Base-by-base conservation (phyloP, 169 alveolate genomes). In the Fabrea salina region DNA sequence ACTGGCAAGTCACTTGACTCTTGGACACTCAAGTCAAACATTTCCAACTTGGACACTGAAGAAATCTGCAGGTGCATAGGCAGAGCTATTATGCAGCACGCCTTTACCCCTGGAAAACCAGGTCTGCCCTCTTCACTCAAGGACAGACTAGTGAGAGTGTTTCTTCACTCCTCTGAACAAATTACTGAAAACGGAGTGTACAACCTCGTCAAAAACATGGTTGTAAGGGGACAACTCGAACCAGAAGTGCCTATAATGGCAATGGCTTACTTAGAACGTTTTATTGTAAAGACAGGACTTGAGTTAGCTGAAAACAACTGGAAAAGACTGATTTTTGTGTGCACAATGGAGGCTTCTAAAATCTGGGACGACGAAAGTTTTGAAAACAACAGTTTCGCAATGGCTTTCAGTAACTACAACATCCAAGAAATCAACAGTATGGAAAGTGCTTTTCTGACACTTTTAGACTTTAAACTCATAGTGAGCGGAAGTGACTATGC, bases 281-380 rank as follows among this genome's bases (percentile, higher is more conserved):
- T 94, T 53, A 74, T 91, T 13, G 82, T 77, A 11, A 85, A 88
- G 67, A 82, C 95, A 41, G 93, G 93, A 32, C 68, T 90, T 16
- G 51, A 83, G 27, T 35, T 91, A 37, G 90, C 88, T 33, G 67
- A 76, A 39, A 75, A 90, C 74, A 94, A 91, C 47, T 94, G 97
- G 96, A 90, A 87, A 77, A 81, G 92, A 68, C 58, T 94, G n/a
- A 70, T 87, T 33, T 77, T 94, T 30, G 86, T 86, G 11, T 58
- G 94, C 4, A 75, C 91, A 79, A 75, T 94, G 39, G 86, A 88
- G 33, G 89, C 94, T 7, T 85, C 94, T 50, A 94, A 91, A 79
- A 87, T 94, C 32, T 94, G 96, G 95, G 97, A 94, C 71, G 96
- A 94, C 86, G 95, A 91, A 59, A 87, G 94, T 49, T 89, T 92